Conservation (phyloP, 2,329 filamentous ascomycete species). For the Aspergillus candidus region DNA sequence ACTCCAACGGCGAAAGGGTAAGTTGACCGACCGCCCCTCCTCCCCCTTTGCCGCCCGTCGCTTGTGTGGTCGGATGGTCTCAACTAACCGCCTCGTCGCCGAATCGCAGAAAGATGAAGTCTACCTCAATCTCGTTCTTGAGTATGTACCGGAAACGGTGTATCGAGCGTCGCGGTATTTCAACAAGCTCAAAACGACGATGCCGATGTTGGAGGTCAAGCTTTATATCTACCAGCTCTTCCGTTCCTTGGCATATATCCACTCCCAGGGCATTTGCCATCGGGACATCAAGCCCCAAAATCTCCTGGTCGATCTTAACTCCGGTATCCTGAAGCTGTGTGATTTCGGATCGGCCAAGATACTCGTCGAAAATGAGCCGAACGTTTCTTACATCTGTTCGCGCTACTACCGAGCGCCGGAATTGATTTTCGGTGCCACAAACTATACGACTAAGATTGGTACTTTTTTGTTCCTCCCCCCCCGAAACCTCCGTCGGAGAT, state of each 20-base stretch:
- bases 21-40: constrained; percentile 25
- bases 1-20: constrained; percentile 97
- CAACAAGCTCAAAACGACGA: constrained; percentile 99
- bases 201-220: constrained; percentile 98
- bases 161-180: constrained; percentile 98
- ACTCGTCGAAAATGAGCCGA: constrained; percentile 95
- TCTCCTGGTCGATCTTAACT: constrained; percentile 82
- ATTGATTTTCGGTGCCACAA: constrained; percentile 96
- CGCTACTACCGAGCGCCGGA: constrained; percentile 97
- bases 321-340: constrained; percentile 90
- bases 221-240: constrained; percentile 99
- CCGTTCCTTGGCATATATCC: constrained; percentile 95
- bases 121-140: constrained; percentile 95
- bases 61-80: not conserved
- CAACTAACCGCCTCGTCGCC: constrained; percentile 7
- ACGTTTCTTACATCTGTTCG: constrained; percentile 99
- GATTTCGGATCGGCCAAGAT: constrained; percentile 99
- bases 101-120: constrained; percentile 81
- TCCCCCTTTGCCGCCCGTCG: constrained; percentile 2
- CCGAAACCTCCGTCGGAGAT: not conserved
- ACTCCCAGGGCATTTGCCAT: constrained; percentile 98
- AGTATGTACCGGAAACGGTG: constrained; percentile 96
- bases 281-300: constrained; percentile 99
- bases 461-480: constrained; percentile 35
- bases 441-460: constrained; percentile 99